A percentile compares a stretch with the other conserved stretches of the same genome.
phyloP scores from a whole-genome alignment of 148 eudicot species.

The Drosera capensis region DNA sequence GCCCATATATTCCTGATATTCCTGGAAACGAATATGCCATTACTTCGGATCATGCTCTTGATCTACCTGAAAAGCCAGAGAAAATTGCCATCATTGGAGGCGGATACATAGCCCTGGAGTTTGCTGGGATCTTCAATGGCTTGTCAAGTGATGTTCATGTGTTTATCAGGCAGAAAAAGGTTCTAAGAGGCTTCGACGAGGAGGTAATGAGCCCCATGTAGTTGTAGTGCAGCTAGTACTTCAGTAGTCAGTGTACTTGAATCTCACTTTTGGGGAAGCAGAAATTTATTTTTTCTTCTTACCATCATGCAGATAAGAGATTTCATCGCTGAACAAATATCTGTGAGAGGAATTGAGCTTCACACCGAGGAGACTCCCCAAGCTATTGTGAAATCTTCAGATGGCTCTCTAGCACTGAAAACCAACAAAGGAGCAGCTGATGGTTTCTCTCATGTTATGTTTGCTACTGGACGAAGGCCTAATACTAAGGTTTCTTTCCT shows the following conservation, averaged over 20 bases:
- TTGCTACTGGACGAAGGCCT: constrained; percentile 94
- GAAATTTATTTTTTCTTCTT: neutral
- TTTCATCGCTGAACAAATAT: constrained; percentile 88
- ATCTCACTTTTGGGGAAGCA: neutral
- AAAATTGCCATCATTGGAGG: constrained; percentile 98
- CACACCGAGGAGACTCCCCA: constrained; percentile 87
- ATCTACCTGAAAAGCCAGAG: constrained; percentile 72
- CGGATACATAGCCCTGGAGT: constrained; percentile 91
- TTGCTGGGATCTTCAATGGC: constrained; percentile 98
- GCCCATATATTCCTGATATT: constrained; percentile 82
- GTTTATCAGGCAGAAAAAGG: constrained; percentile 78
- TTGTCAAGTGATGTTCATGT: constrained; percentile 80
- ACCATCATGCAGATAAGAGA: constrained; percentile 53
- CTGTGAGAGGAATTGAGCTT: constrained; percentile 74
- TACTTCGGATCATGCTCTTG: constrained; percentile 94
- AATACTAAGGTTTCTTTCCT: constrained; percentile 63
- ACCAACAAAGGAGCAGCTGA: constrained; percentile 73
- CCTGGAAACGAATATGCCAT: constrained; percentile 84
- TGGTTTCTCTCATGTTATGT: constrained; percentile 89
- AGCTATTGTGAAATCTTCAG: constrained; percentile 59
- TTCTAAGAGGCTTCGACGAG: constrained; percentile 93
- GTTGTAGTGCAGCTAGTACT: neutral
- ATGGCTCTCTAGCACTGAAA: constrained; percentile 74
- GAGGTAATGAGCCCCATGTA: constrained; percentile 36
- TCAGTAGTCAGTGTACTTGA: neutral